phyloP scores from a whole-genome alignment of 345 rosid genomes.

The Odontarrhena argentea region DNA sequence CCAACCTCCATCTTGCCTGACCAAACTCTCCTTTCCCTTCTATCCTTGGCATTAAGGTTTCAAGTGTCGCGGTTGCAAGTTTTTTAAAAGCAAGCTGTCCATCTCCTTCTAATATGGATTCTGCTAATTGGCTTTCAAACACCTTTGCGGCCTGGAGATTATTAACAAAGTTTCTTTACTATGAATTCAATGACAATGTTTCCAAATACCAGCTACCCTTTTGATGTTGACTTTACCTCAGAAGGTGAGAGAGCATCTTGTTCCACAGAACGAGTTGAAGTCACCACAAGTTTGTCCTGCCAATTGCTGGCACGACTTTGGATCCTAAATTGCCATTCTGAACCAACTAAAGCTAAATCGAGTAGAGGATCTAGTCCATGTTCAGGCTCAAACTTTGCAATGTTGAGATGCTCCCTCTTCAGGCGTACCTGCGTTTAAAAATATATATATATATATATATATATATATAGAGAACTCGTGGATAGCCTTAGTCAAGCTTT shows the following conservation, averaged over 20 bases:
- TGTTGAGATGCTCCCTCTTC: conserved; percentile 86
- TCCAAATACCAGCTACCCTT: not conserved
- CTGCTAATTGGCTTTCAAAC: conserved; percentile 93
- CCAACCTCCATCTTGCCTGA: conserved; percentile 97
- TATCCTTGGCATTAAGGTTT: conserved; percentile 89
- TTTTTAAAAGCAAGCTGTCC: conserved; percentile 96
- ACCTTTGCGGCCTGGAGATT: conserved; percentile 80
- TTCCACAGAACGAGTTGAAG: conserved; percentile 87
- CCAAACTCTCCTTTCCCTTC: conserved; percentile 98
- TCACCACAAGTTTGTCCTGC: conserved; percentile 93
- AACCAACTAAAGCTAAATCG: conserved; percentile 96
- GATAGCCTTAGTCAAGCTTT: conserved; percentile 6
- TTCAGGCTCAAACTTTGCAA: conserved; percentile 97
- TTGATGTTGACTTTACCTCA: conserved; percentile 61
- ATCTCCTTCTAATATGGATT: conserved; percentile 94
- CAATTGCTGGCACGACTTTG: conserved; percentile 96
- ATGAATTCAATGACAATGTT: not conserved
- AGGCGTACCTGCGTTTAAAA: conserved; percentile 74
- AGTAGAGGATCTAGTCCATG: conserved; percentile 84
- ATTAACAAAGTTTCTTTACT: conserved; percentile 11
- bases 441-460: conserved; percentile 16
- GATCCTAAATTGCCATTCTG: conserved; percentile 97
- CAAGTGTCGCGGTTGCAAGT: conserved; percentile 96
- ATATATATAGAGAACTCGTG: not conserved
- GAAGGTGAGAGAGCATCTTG: conserved; percentile 94